Conservation (phyloP, 345 rosid genomes). For the Trapa incisa region DNA sequence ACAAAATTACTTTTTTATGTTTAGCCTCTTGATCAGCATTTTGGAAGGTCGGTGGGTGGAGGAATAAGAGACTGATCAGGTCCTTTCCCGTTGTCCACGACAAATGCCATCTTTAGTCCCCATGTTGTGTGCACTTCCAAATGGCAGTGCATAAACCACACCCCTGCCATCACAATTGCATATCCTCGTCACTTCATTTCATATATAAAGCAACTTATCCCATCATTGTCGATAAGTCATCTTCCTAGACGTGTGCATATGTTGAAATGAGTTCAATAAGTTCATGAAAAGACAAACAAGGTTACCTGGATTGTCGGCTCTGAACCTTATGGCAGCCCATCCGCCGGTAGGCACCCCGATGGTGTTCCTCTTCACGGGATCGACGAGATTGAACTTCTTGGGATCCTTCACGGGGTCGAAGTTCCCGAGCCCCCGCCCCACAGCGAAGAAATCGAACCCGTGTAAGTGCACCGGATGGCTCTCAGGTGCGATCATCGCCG, state of each 20-base stretch:
- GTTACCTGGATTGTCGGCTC: conserved; percentile 86
- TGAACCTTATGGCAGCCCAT: conserved; percentile 74
- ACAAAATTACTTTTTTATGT: too few relatives aligned
- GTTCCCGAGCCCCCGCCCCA: conserved; percentile 72
- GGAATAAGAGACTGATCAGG: conserved; percentile 62
- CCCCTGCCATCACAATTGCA: conserved; percentile 24
- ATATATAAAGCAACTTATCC: too few relatives aligned
- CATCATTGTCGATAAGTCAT: too few relatives aligned
- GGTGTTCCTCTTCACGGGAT: conserved; percentile 93
- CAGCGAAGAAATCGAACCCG: conserved; percentile 72
- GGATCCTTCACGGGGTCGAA: conserved; percentile 43
- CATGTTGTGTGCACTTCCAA: conserved; percentile 87
- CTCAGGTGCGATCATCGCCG: conserved; percentile 63
- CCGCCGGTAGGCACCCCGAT: conserved; percentile 82
- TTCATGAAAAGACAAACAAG: too few relatives aligned
- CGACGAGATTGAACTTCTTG: conserved; percentile 60
- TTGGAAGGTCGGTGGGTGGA: conserved; percentile 76
- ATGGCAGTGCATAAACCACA: conserved; percentile 96
- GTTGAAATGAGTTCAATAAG: too few relatives aligned
- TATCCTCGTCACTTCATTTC: too few relatives aligned
- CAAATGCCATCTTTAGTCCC: conserved; percentile 95
- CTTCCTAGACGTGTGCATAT: too few relatives aligned
- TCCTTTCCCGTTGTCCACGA: conserved; percentile 75
- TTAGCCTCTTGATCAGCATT: conserved; percentile 23
- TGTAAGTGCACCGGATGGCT: conserved; percentile 88